Conservation (phyloP, 352 stramenopile genomes). For the Pythium angustatum region DNA sequence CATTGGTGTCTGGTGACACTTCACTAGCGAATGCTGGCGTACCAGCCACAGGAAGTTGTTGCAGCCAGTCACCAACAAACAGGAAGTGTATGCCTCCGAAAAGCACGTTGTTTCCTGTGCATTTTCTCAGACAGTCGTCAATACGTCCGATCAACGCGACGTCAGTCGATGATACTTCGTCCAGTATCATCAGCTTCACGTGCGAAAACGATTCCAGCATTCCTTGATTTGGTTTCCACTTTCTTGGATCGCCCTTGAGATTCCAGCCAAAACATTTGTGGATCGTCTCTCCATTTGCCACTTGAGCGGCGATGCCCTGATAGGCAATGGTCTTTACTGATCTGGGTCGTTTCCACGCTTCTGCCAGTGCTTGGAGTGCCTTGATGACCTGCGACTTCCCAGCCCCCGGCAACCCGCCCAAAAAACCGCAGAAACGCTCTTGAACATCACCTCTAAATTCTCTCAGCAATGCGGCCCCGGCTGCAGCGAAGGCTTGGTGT, state of each 20-base stretch:
- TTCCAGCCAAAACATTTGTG: slow-evolving; percentile 31
- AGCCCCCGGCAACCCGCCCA: slow-evolving; percentile 25
- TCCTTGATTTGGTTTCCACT: slow-evolving; percentile 16
- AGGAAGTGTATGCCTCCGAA: slow-evolving; percentile 30
- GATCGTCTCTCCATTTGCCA: slow-evolving; percentile 29
- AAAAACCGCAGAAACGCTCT: no score
- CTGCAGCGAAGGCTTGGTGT: no score
- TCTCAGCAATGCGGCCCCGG: no score
- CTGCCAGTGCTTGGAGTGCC: slow-evolving; percentile 16
- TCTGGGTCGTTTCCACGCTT: slow-evolving; percentile 14
- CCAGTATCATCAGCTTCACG: slow-evolving; percentile 23
- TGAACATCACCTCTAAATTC: no score
- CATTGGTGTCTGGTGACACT: not conserved
- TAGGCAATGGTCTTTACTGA: slow-evolving; percentile 22
- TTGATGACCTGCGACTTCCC: slow-evolving; percentile 28
- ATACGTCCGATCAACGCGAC: slow-evolving; percentile 14
- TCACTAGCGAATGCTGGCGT: slow-evolving; percentile 25
- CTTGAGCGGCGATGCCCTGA: slow-evolving; percentile 30
- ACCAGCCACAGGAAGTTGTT: slow-evolving; percentile 30
- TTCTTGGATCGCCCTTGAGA: not conserved
- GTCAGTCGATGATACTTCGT: slow-evolving; percentile 26
- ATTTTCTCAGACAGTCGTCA: slow-evolving; percentile 11
- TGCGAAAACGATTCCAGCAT: slow-evolving; percentile 18
- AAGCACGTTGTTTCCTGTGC: not conserved
- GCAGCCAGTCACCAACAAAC: slow-evolving; percentile 34